Evolutionary conservation across 1,284 basidiomycete genomes (phyloP).

Genomic region (Retiboletus flavoniger): DNA sequence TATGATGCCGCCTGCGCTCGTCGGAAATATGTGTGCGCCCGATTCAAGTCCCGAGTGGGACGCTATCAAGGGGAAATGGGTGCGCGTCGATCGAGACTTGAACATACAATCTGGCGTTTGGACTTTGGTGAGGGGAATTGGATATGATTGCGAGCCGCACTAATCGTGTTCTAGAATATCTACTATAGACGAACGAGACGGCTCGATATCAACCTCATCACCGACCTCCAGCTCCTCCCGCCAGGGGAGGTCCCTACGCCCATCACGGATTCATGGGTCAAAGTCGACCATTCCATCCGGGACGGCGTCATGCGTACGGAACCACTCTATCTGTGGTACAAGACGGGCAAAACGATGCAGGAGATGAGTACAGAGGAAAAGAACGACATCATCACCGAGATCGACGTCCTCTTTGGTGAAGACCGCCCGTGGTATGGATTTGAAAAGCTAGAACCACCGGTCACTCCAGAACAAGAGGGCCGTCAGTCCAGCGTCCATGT

Average conservation of each 20-base stretch:
- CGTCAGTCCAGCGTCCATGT: conserved; percentile 54
- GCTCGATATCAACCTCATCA: conserved; percentile 69
- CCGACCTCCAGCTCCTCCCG: conserved; percentile 58
- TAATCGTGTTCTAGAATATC: conserved; percentile 49
- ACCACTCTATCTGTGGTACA: conserved; percentile 75
- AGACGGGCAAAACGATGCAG: conserved; percentile 56
- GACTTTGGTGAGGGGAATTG: conserved; percentile 45
- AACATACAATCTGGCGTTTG: conserved; percentile 66
- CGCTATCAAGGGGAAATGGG: conserved; percentile 84
- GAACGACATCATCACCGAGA: conserved; percentile 73
- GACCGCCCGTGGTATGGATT: conserved; percentile 84
- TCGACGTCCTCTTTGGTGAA: conserved; percentile 85
- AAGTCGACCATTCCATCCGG: conserved; percentile 54
- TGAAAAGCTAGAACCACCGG: conserved; percentile 61
- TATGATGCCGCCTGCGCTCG: conserved; percentile 58
- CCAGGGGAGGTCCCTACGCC: conserved; percentile 48
- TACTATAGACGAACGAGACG: conserved; percentile 85
- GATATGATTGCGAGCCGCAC: conserved; percentile 10
- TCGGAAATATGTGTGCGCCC: conserved; percentile 64
- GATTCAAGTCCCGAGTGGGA: conserved; percentile 69
- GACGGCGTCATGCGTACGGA: conserved; percentile 53
- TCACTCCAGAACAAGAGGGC: conserved; percentile 43
- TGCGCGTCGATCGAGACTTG: conserved; percentile 75
- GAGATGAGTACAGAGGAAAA: conserved; percentile 61
- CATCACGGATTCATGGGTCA: conserved; percentile 51